Base-by-base conservation (phyloP, 176 grass and related monocot species). In the Aechmea fasciata region DNA sequence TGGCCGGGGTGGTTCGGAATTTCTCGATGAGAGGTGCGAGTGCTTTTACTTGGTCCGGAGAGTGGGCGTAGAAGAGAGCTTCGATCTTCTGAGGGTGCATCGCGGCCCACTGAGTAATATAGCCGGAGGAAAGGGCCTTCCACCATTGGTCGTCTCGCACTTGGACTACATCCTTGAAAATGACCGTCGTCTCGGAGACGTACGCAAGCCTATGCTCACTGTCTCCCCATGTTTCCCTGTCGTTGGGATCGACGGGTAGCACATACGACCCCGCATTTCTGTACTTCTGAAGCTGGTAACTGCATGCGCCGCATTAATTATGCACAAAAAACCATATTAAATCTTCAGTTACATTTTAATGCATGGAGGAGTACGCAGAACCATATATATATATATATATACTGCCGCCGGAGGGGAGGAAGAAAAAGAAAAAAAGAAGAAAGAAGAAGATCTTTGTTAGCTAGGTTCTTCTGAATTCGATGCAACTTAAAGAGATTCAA, bases 261-360 rank as follows among this genome's bases (percentile, higher is more conserved):
- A 99, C 87, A 76, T 87, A 99, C 6, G 94, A 99, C 0, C 89
- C 89, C 0, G 87, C 86, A 10, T 84, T 91, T 74, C 91, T 97
- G 83, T 97, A 99, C 77, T 99, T 99, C 63, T 99, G 94, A 51
- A 99, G 79, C 78, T 93, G 89, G 79, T 99, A 93, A 63, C 94
- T 86, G 83, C 49, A 62, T 86, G 83, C 49, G 62, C 41, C 49
- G 9, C 9, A 50, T 49, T 18, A 65, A 50, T 49, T 18, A 65
- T 51, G 18, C 18, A 22, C 24, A 52, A 51, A 28, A 52, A 51
- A 28, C 3, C 9, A 12, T 10, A 3, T 69, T 41, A 41, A 41
- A 41, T 41, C 33, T 41, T 41, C 33, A 41, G 2, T 49, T 14
- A 13, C 33, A 2, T 6, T 14, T 28, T 47, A 47, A 10, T n/a